Percentiles rank a stretch among this genome's conserved stretches.
Evolutionary conservation across 768 basidiomycete species (phyloP).

Genomic region (Brasilioporus rufonigricans): DNA sequence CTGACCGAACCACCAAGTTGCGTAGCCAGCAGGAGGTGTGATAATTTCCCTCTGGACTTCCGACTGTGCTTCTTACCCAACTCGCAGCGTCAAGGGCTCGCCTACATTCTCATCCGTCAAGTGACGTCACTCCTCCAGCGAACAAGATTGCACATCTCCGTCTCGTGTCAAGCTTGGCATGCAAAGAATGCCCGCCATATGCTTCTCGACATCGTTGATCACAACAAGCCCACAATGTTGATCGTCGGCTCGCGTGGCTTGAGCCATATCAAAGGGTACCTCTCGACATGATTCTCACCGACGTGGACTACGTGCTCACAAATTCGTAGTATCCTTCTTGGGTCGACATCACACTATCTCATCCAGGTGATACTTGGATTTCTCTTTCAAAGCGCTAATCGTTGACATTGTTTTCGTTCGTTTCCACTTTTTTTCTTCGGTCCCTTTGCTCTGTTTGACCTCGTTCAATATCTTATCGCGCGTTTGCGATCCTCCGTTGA

Average conservation of each 20-base stretch:
- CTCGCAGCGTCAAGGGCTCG: slow-evolving; percentile 77
- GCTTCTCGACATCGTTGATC: slow-evolving; percentile 88
- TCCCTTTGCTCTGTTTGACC: neutral
- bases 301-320: neutral
- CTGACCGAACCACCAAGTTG: slow-evolving; percentile 76
- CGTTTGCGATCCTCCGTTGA: neutral
- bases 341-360: slow-evolving; percentile 93
- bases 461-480: neutral
- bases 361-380: slow-evolving; percentile 55
- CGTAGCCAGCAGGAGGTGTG: slow-evolving; percentile 88
- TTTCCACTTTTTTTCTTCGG: neutral
- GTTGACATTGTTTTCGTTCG: neutral
- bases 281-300: neutral
- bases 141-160: slow-evolving; percentile 80
- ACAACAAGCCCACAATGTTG: slow-evolving; percentile 83
- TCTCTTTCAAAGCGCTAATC: neutral
- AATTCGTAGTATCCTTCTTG: slow-evolving; percentile 72
- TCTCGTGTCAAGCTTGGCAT: slow-evolving; percentile 94
- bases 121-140: slow-evolving; percentile 88
- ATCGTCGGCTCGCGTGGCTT: slow-evolving; percentile 95
- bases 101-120: slow-evolving; percentile 87
- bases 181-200: slow-evolving; percentile 94
- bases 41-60: slow-evolving; percentile 12
- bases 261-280: slow-evolving; percentile 82
- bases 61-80: slow-evolving; percentile 11